These are phyloP conservation scores for Adansonia rubrostipa DNA, from an alignment of 441 rosid species.

Conservation along the genomic window DNA sequence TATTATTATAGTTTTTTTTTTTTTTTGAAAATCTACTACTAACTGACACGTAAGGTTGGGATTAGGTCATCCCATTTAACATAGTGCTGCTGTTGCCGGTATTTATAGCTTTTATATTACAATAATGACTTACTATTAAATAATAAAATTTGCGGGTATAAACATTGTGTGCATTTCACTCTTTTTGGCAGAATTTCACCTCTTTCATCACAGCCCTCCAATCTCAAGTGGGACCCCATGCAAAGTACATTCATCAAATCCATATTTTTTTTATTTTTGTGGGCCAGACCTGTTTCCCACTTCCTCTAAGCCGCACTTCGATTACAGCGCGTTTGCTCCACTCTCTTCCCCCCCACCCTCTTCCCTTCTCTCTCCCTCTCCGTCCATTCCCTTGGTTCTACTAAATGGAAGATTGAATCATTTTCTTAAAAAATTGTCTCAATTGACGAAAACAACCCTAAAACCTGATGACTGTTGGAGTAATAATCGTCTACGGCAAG, in stretches of 20 bases:
- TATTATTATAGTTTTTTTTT: neutral
- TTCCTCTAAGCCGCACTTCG: constrained; percentile 30
- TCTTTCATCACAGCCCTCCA: constrained; percentile 7
- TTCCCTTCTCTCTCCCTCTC: constrained; percentile 13
- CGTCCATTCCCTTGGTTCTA: too few relatives aligned
- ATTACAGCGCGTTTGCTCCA: constrained; percentile 28
- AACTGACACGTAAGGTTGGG: neutral
- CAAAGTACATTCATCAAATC: constrained; percentile 36
- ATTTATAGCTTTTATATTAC: neutral
- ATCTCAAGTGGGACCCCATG: neutral
- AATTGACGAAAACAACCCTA: constrained; percentile 22
- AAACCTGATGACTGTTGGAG: neutral
- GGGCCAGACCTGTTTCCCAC: constrained; percentile 45
- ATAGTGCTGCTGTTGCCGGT: neutral
- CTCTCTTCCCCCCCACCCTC: constrained; percentile 29
- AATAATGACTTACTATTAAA: neutral
- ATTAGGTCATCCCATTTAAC: neutral
- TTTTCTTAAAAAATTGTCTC: neutral
- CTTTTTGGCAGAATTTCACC: neutral
- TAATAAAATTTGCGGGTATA: neutral
- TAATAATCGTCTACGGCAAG: neutral
- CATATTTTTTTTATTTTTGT: constrained; percentile 14
- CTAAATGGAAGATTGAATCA: too few relatives aligned
- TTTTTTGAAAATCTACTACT: neutral
- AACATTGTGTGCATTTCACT: constrained; percentile 4